Base-by-base conservation (phyloP, 345 rosid species). In the Euphorbia pulcherrima region DNA sequence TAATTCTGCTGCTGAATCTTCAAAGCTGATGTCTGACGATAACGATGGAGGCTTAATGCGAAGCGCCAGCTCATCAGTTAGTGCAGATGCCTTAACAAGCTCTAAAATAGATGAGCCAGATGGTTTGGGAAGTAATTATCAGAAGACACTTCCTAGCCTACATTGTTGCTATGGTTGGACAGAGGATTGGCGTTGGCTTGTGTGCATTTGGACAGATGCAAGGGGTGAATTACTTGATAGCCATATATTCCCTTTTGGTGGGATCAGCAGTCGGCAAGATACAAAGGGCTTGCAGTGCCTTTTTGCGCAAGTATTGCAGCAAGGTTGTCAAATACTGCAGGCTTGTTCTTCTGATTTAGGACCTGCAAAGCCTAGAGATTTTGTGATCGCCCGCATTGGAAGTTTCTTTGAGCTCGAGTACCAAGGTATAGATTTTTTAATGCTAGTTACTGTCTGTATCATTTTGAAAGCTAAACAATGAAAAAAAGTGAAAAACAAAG, bases 131-230 rank as follows among this genome's bases (percentile, higher is more conserved):
- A 70, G 83, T 55, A 69, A 82, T 59, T 75, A 69, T 69, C 95
- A 87, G 71, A 94, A 88, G 76, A 57, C 81, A 62, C 82, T 72
- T 72, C 92, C 97, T 47, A 88, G 95, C 72, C 80, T 95, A 64
- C 99, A 95, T 76, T 95, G 99, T 75, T 95, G 97, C 81, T 95
- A 95, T 72, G 97, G 97, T 23, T 95, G 99, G 99, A 90, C 99
- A 54, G 99, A 95, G 77, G 99, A 95, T 81, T 95, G 99, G 99
- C 90, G 97, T 62, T 95, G 99, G 97, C 89, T 95, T 65, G 97
- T 88, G 70, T 91, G 97, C 84, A 81, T 92, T 75, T 95, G 99
- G 99, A 92, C 99, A n/a, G 99, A 95, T 83, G 89, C 93, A 39
- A 82, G 97, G 84, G 99, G 97, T 75, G 99, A 95, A 87, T 79